Base-by-base conservation (phyloP, 768 basidiomycete genomes). In the Boletus patriciae region DNA sequence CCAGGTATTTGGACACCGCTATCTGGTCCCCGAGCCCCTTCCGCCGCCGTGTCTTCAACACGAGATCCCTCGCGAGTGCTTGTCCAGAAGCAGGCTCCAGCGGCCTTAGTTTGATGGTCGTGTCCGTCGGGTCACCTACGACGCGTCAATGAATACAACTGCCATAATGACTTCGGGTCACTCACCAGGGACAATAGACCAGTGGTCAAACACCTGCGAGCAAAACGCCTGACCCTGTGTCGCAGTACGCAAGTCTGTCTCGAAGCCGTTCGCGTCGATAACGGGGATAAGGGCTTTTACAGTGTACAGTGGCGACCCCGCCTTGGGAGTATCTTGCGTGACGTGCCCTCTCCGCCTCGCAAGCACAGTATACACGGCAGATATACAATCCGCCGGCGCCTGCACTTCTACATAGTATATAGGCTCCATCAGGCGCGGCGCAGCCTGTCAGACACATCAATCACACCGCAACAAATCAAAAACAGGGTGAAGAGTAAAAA, bases 191-290 rank as follows among this genome's bases (percentile, higher is more conserved):
- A 98, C 96, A 66, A 96, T 91, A 16, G 90, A 89, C 97, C 97
- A 99, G 66, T 99, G 97, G 72, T 98, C 96, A 73, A 98, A 99
- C 60, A 92, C 85, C 73, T 98, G 95, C 66, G 94, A 78, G 68
- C 94, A 97, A 78, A 98, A 98, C n/a, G 97, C 97, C 73, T 98
- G 97, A 27, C 97, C 97, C 74, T 97, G 94, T 25, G 97, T 99
- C 46, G 97, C 94, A 46, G 95, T 98, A 66, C 97, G 79, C 70
- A 99, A 75, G 76, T 99, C 97, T 5, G 95, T 97, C 78, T 99
- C 97, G 72, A 99, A 99, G 0, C 97, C 97, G 67, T 98, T 98
- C 44, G 97, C 92, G 69, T 99, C 97, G 60, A 99, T 93, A 45
- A 98, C 96, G 3, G 97, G 97, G 58, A 99, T 98, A 46, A 98